phyloP scores from a whole-genome alignment of 2,329 filamentous ascomycete species.

The Fusarium goolgardi region DNA sequence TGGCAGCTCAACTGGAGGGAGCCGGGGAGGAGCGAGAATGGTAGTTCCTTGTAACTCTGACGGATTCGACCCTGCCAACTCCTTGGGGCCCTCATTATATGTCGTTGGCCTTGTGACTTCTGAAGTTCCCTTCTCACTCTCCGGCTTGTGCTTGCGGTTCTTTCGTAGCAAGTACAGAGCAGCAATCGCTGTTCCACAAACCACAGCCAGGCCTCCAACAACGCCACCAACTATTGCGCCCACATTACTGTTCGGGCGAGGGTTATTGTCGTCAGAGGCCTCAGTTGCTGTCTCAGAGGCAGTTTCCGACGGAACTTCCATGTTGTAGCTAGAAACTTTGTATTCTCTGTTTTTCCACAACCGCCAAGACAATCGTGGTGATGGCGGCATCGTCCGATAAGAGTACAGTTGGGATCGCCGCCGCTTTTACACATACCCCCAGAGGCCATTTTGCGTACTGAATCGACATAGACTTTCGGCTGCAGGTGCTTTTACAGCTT shows the following conservation, averaged over 20 bases:
- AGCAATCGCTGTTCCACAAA: constrained; percentile 24
- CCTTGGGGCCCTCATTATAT: not conserved
- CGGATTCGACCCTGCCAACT: not conserved
- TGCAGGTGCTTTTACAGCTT: constrained; percentile 45
- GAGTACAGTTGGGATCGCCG: constrained; percentile 43
- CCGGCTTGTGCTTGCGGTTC: not conserved
- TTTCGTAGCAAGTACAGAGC: constrained; percentile 2
- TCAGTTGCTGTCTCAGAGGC: constrained; percentile 7
- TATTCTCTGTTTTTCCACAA: constrained; percentile 45
- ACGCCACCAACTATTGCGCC: constrained; percentile 52
- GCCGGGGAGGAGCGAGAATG: not conserved
- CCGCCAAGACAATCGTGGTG: constrained; percentile 47
- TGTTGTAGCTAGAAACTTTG: constrained; percentile 48
- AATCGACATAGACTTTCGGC: constrained; percentile 52
- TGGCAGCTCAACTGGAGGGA: not conserved
- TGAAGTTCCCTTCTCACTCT: not conserved
- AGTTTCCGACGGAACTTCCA: constrained; percentile 46
- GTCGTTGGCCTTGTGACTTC: not conserved
- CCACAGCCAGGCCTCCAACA: constrained; percentile 50
- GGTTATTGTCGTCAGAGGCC: not conserved
- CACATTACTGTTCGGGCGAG: constrained; percentile 37
- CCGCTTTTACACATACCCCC: constrained; percentile 52
- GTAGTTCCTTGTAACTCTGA: not conserved
- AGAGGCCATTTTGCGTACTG: constrained; percentile 50
- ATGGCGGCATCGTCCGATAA: constrained; percentile 54